Conservation (phyloP, 2,329 filamentous ascomycete species). For the Aspergillus sp. region DNA sequence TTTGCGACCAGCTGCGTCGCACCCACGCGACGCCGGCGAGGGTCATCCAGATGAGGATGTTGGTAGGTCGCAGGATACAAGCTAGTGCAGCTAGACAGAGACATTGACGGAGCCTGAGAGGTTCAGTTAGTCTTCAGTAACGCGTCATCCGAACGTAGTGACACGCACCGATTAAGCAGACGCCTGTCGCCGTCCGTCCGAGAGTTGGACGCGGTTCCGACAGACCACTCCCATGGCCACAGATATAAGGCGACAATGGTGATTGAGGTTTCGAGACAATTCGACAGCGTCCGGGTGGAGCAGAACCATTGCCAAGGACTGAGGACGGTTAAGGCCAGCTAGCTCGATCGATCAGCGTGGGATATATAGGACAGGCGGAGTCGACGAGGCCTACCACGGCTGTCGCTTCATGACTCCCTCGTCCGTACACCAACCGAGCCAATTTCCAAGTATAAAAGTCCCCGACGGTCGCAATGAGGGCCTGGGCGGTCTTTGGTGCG, state of each 20-base stretch:
- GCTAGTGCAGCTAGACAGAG: conserved; percentile 76
- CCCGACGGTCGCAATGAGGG: conserved; percentile 69
- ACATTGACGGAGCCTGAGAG: conserved; percentile 57
- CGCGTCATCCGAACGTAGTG: not conserved
- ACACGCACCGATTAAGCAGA: not conserved
- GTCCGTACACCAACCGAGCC: conserved; percentile 69
- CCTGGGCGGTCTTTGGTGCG: conserved; percentile 73
- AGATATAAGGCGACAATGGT: conserved; percentile 74
- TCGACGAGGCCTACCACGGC: conserved; percentile 58
- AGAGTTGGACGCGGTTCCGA: conserved; percentile 21
- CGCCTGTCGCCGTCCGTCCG: not conserved
- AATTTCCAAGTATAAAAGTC: conserved; percentile 90
- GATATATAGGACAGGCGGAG: not conserved
- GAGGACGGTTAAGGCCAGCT: conserved; percentile 68
- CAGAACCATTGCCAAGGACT: conserved; percentile 98
- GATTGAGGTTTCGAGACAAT: conserved; percentile 86
- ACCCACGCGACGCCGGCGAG: conserved; percentile 57
- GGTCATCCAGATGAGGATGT: conserved; percentile 77
- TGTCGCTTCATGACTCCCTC: conserved; percentile 60
- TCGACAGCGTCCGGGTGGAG: conserved; percentile 89
- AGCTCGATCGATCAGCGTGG: conserved; percentile 21
- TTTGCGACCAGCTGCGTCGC: conserved; percentile 40
- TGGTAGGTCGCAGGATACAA: conserved; percentile 84
- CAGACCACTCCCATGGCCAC: conserved; percentile 80
- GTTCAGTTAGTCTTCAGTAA: too few relatives aligned